Conservation (phyloP, 495 filamentous ascomycete species). For the Tuber aestivum region DNA sequence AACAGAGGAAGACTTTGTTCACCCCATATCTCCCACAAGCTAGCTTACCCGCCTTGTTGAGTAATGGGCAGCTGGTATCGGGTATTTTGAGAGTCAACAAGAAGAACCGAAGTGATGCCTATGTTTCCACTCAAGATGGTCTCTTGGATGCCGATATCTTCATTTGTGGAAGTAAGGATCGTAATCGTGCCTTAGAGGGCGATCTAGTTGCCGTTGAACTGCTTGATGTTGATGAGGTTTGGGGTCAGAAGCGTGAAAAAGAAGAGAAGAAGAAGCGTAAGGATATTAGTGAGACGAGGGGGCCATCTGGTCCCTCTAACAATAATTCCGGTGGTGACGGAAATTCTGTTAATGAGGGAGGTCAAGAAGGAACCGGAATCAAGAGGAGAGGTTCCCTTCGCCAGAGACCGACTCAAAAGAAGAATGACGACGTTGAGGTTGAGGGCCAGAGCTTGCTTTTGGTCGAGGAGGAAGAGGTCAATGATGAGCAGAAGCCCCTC, state of each 20-base stretch:
- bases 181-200: constrained; percentile 91
- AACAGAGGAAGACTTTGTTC: constrained; percentile 96
- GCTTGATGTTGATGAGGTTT: constrained; percentile 96
- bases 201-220: constrained; percentile 94
- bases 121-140: constrained; percentile 84
- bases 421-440: constrained; percentile 98
- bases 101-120: constrained; percentile 97
- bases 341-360: constrained; percentile 57
- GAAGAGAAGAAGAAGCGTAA: constrained; percentile 99
- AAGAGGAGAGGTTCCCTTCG: constrained; percentile 87
- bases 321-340: constrained; percentile 62
- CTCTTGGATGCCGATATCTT: constrained; percentile 95
- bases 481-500: constrained; percentile 92
- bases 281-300: constrained; percentile 88
- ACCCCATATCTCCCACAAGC: constrained; percentile 97
- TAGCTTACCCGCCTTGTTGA: constrained; percentile 80
- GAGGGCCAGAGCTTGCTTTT: constrained; percentile 94
- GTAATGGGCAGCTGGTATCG: constrained; percentile 88
- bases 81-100: constrained; percentile 98
- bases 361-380: constrained; percentile 59
- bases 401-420: constrained; percentile 97
- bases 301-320: constrained; percentile 61
- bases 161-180: constrained; percentile 97
- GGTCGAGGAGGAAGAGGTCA: constrained; percentile 97
- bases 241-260: constrained; percentile 96